A percentile compares a stretch with the other conserved stretches of the same genome.
Conservation (phyloP, 2,329 filamentous ascomycete genomes). For the Ophiocordyceps australis region DNA sequence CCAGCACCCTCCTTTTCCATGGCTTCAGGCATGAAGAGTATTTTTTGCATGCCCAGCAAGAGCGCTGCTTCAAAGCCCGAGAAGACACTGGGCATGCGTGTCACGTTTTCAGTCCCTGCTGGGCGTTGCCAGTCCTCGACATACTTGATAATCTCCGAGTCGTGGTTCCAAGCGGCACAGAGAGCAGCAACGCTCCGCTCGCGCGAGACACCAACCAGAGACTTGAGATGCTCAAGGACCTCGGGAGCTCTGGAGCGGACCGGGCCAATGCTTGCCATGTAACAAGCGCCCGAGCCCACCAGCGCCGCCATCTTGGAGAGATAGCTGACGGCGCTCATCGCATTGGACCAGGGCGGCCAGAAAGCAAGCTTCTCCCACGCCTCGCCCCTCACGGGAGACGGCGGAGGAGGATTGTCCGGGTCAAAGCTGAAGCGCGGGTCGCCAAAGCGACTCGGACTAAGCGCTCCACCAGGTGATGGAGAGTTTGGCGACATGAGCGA, state of each 20-base stretch:
- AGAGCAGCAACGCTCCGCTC: constrained; percentile 76
- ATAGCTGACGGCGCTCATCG: constrained; percentile 81
- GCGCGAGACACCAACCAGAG: constrained; percentile 58
- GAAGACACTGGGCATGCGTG: constrained; percentile 78
- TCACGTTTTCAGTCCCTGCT: constrained; percentile 67
- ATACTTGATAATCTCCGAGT: constrained; percentile 81
- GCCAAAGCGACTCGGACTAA: constrained; percentile 38
- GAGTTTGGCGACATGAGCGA: constrained; percentile 48
- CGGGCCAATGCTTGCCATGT: constrained; percentile 61
- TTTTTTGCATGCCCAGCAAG: constrained; percentile 79
- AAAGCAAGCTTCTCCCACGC: constrained; percentile 89
- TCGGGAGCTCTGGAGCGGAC: constrained; percentile 36
- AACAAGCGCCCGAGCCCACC: constrained; percentile 71
- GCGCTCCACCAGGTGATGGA: constrained; percentile 16
- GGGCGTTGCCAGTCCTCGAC: constrained; percentile 89
- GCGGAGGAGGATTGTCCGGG: constrained; percentile 54
- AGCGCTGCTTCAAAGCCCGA: constrained; percentile 70
- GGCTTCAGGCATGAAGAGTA: constrained; percentile 80
- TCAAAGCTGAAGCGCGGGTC: constrained; percentile 71
- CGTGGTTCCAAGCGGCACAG: constrained; percentile 81
- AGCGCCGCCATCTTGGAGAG: constrained; percentile 65
- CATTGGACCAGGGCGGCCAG: constrained; percentile 88
- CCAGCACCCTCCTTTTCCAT: constrained; percentile 53
- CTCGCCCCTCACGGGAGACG: constrained; percentile 63
- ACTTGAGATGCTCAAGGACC: constrained; percentile 53